phyloP scores from a whole-genome alignment of 805 yeast genomes.

The Zygotorulaspora danielsina region DNA sequence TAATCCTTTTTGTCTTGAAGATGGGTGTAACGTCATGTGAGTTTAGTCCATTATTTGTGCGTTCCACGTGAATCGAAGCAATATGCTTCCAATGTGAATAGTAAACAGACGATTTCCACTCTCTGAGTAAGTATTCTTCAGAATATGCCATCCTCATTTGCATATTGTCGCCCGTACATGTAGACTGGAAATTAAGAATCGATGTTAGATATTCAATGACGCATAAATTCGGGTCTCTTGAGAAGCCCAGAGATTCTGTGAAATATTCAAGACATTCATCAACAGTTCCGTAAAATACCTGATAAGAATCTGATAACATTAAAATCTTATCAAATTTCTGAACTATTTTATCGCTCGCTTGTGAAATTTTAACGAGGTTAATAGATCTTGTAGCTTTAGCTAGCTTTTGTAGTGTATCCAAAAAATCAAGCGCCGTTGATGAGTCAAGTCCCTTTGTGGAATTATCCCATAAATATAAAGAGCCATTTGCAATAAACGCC shows the following conservation, averaged over 20 bases:
- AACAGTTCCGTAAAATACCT: conserved; percentile 45
- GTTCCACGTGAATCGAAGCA: conserved; percentile 25
- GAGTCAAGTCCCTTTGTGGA: conserved; percentile 51
- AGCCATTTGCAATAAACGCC: conserved; percentile 44
- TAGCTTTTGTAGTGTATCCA: conserved; percentile 41
- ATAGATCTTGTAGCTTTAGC: conserved; percentile 40
- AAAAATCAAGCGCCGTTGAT: conserved; percentile 47
- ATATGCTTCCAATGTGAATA: conserved; percentile 25
- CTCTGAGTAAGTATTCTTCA: conserved; percentile 45
- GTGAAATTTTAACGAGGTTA: conserved; percentile 46
- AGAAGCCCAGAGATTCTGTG: conserved; percentile 46
- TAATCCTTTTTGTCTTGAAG: conserved; percentile 21
- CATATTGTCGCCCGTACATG: conserved; percentile 33
- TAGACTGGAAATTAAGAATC: conserved; percentile 43
- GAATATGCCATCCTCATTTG: conserved; percentile 22
- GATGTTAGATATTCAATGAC: conserved; percentile 62
- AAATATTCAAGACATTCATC: conserved; percentile 46
- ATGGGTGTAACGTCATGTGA: conserved; percentile 34
- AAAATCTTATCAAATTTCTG: conserved; percentile 46
- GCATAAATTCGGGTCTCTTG: conserved; percentile 53
- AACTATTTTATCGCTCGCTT: conserved; percentile 47
- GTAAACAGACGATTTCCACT: conserved; percentile 29
- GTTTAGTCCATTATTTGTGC: conserved; percentile 38
- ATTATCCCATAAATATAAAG: conserved; percentile 51
- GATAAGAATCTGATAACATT: conserved; percentile 45